Evolutionary conservation across 192 early-diverging fungal species (phyloP).

Genomic region (Kappamyces sp.): DNA sequence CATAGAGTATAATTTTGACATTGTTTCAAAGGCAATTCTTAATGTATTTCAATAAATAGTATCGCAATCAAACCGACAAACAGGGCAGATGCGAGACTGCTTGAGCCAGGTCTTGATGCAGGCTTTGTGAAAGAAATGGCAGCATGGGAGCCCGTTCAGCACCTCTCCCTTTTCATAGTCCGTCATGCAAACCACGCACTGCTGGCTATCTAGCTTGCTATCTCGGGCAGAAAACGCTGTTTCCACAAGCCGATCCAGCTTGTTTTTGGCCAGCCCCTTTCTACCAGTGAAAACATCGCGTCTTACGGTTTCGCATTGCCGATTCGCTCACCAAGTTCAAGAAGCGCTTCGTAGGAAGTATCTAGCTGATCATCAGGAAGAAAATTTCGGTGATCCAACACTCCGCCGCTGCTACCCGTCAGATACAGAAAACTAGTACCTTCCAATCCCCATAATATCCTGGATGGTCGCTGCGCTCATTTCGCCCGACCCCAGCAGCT

Average conservation of each 20-base stretch:
- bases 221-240: neutral
- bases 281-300: neutral
- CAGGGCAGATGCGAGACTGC: neutral
- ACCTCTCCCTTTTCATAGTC: conserved; percentile 3
- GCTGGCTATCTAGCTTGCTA: neutral
- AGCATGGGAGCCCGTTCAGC: conserved; percentile 2
- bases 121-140: conserved; percentile 5
- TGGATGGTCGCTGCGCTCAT: too few relatives aligned
- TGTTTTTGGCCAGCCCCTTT: neutral
- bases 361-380: conserved; percentile 6
- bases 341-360: conserved; percentile 1
- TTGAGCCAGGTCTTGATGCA: conserved; percentile 3
- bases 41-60: conserved; percentile 60
- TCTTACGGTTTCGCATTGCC: neutral
- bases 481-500: too few relatives aligned
- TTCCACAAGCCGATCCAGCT: neutral
- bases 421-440: too few relatives aligned
- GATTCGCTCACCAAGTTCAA: neutral
- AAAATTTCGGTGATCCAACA: neutral
- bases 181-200: conserved; percentile 11
- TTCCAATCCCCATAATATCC: too few relatives aligned
- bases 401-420: too few relatives aligned
- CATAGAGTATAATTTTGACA: conserved; percentile 83
- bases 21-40: conserved; percentile 72
- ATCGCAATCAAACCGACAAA: neutral